Evolutionary conservation across 1,284 basidiomycete genomes (phyloP), one percentile per base, ranked within the genome.

Genomic region (Apiotrichum domesticum): DNA sequence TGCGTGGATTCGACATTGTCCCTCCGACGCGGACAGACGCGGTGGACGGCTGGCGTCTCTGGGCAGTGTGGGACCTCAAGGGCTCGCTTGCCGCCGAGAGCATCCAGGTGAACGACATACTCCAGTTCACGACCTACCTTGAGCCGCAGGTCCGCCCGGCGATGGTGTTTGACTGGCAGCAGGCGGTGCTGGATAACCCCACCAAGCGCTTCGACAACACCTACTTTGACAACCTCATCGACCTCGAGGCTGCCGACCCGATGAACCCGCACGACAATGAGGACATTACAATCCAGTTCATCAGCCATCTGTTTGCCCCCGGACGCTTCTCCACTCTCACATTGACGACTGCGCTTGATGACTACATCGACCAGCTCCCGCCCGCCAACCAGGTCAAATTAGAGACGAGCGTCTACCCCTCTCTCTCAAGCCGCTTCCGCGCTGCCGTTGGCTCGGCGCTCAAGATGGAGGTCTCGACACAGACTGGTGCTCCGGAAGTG

Each of bases 371-470:
- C 47, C 80, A 84, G 4, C 85, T 86, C 3, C 56, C 64, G 0
- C 46, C 50, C 35, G 5, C 54, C 14, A 45, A 58, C 6, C 56
- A 63, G 15, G 62, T 66, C 32, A 45, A 54, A 14, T 60, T 68
- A 7, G 44, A 62, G 4, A 55, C 65, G 1, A 54, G 53, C 35
- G 47, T 63, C 1, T 90, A 88, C 73, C 71, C 84, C 3, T 84
- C 85, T 3, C 76, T 88, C n/a, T 82, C 81, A 13, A 86, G 87
- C 70, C 85, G 87, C 57, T 88, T 91, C 46, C 84, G 84, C 1
- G 85, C 85, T 4, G 84, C 91, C n/a, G 89, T 96, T 21, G 93
- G 91, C 1, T 90, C 85, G 64, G 87, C 87, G 1, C 85, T 95
- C 34, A 80, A 80, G 54, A 80, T 93, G 43, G 82, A 84, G 62